Evolutionary conservation across 345 rosid species (phyloP), one percentile per base, ranked within the genome.

Genomic region (Populus nigra): DNA sequence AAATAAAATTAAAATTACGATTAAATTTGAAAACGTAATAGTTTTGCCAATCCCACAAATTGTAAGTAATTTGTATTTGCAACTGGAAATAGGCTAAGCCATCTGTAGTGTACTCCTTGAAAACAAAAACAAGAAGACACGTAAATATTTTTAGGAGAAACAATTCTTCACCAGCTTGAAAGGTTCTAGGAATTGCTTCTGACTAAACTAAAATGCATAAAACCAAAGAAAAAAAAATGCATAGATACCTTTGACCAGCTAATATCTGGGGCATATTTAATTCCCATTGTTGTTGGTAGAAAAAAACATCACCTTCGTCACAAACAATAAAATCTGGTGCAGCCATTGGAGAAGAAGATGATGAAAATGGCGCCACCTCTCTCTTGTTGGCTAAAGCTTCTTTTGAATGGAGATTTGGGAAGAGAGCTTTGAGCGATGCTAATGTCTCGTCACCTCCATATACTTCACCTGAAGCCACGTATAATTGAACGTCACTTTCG

Each of bases 381-480:
- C 88, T 84, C 83, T 86, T 86, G 63, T 88, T 84, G 43, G 93
- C 90, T 65, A 95, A 79, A 11, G 96, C 91, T 73, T 93, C 98
- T 81, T 95, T 95, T 7, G 99, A 84, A 78, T 93, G 92, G 67
- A 91, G 76, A 81, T 95, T 91, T 49, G 99, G 98, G 83, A 95
- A 95, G 43, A 95, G 90, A 72, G 85, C 91, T 86, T 89, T 93
- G 15, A 95, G 76, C 0, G 98, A 98, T 33, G 93, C 91, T 31
- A 95, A 73, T 45, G 96, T 89, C 86, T 89, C 91, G 55, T 89
- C 92, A 49, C 96, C 99, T 75, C 98, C 96, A 62, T 95, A 91
- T 2, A 95, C 90, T 80, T 91, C 97, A 66, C 98, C 98, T n/a
- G 99, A 95, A 45, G 98, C 99, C 69, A 95, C 90, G 71, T 92